A percentile compares a stretch with the other conserved stretches of the same genome.
Evolutionary conservation across 2,329 filamentous ascomycete genomes (phyloP).

Genomic region (Tolypocladium capitatum): DNA sequence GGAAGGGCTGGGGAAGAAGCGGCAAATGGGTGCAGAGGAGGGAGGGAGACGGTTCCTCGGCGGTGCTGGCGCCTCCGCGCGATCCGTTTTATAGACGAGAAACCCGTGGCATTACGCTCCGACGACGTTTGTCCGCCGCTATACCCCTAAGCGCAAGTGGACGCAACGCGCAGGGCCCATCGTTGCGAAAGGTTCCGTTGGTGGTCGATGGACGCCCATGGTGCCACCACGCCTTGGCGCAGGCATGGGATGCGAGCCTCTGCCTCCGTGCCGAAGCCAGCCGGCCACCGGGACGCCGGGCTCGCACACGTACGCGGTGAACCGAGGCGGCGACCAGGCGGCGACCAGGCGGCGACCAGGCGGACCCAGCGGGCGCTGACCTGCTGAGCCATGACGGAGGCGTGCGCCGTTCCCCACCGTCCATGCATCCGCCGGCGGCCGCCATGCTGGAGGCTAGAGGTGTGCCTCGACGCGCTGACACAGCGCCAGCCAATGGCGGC

Average conservation of each 20-base stretch:
- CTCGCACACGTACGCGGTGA: no score
- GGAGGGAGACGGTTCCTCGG: neutral
- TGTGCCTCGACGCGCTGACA: neutral
- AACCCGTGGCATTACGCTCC: neutral
- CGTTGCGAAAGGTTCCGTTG: slow-evolving; percentile 5
- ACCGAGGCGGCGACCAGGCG: no score
- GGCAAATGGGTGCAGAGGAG: neutral
- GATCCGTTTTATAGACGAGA: slow-evolving; percentile 3
- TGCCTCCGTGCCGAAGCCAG: neutral
- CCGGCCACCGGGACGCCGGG: no score
- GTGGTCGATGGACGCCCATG: slow-evolving; percentile 3
- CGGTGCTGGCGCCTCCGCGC: slow-evolving; percentile 1
- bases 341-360: no score
- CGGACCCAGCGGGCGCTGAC: no score
- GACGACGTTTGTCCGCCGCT: slow-evolving; percentile 18
- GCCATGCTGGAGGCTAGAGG: no score
- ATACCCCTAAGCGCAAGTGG: slow-evolving; percentile 47
- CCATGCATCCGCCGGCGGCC: no score
- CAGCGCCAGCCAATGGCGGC: slow-evolving; percentile 3
- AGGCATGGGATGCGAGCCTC: neutral
- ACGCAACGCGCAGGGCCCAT: slow-evolving; percentile 13
- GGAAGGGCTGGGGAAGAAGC: neutral
- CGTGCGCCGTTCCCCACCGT: neutral
- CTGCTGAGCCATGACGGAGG: no score
- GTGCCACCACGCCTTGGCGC: slow-evolving; percentile 7